Evolutionary conservation across 2,329 filamentous ascomycete genomes (phyloP).

Genomic region (Shiraia bambusicola): DNA sequence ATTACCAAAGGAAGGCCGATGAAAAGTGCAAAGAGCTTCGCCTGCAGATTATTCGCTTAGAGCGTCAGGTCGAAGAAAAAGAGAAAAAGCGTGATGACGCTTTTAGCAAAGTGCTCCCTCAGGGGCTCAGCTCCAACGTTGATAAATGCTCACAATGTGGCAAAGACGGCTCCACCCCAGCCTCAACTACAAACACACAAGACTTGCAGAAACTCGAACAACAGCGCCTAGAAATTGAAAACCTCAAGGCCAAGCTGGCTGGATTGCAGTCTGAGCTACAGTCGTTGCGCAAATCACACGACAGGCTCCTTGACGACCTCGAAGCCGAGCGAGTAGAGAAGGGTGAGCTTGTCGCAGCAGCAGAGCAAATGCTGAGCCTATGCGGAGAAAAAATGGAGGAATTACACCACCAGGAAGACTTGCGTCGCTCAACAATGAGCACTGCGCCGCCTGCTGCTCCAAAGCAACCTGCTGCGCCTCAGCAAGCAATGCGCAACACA

Average conservation of each 20-base stretch:
- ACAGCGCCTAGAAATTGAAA: constrained; percentile 66
- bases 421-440: constrained; percentile 55
- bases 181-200: constrained; percentile 30
- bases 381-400: constrained; percentile 49
- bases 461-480: constrained; percentile 16
- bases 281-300: constrained; percentile 70
- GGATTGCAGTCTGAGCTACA: constrained; percentile 72
- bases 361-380: constrained; percentile 81
- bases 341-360: constrained; percentile 76
- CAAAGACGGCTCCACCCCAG: constrained; percentile 5
- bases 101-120: constrained; percentile 56
- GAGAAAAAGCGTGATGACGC: constrained; percentile 66
- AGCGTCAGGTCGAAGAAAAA: constrained; percentile 73
- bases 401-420: constrained; percentile 41
- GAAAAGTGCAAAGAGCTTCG: constrained; percentile 83
- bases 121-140: constrained; percentile 12
- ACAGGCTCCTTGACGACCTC: constrained; percentile 63
- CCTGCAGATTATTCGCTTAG: constrained; percentile 66
- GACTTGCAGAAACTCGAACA: constrained; percentile 59
- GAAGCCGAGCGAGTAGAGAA: constrained; percentile 79
- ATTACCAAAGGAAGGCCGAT: constrained; percentile 83
- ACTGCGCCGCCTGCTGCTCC: constrained; percentile 17
- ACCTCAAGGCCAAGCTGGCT: constrained; percentile 72
- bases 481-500: constrained; percentile 32
- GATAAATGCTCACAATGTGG: constrained; percentile 17